Percentiles rank a stretch among this genome's conserved stretches.
Evolutionary conservation across 202 grass and related monocot genomes (phyloP).

Genomic region (Eragrostis tef): DNA sequence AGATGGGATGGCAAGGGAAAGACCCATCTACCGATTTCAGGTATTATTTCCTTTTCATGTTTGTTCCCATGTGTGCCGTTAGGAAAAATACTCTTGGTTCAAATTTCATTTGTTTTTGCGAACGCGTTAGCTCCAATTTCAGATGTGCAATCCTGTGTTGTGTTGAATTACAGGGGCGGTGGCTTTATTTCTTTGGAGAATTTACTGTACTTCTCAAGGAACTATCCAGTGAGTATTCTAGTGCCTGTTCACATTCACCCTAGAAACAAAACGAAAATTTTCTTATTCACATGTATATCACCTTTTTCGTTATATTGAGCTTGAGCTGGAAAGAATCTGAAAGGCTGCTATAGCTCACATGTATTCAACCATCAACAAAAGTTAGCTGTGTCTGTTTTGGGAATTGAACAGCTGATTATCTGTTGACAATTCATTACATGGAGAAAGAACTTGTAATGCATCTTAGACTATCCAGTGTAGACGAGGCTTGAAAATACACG

Average conservation of each 20-base stretch:
- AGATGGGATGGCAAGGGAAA: conserved; percentile 99
- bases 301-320: neutral
- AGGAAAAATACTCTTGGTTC: neutral
- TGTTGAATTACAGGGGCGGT: conserved; percentile 76
- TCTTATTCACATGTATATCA: neutral
- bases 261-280: neutral
- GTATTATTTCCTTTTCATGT: conserved; percentile 42
- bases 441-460: neutral
- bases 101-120: too few relatives aligned
- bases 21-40: conserved; percentile 99
- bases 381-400: neutral
- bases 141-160: conserved; percentile 32
- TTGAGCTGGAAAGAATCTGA: conserved; percentile 1
- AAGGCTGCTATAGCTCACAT: neutral
- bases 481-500: too few relatives aligned
- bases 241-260: neutral
- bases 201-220: conserved; percentile 87
- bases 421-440: conserved; percentile 6
- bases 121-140: neutral
- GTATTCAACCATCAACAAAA: neutral
- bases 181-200: conserved; percentile 99
- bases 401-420: conserved; percentile 31
- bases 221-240: conserved; percentile 70
- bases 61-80: neutral
- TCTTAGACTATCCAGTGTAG: too few relatives aligned